Evolutionary conservation across 352 stramenopile genomes (phyloP).

Genomic region (Globisporangium middletonii): DNA sequence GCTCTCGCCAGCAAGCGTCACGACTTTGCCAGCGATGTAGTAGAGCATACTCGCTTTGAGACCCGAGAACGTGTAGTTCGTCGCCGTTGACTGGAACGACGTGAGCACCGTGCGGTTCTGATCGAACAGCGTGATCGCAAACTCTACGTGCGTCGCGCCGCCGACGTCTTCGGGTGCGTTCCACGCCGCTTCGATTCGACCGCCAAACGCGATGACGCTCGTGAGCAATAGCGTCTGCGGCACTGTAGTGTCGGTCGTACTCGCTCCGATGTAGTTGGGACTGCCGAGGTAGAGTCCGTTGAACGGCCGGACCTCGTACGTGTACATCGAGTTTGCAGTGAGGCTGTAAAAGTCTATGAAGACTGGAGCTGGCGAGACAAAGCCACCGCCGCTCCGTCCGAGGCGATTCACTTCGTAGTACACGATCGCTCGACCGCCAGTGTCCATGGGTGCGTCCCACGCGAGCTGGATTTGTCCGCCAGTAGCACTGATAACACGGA

Average conservation of each 20-base stretch:
- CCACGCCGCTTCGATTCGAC: constrained; percentile 40
- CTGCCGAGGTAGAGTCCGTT: constrained; percentile 31
- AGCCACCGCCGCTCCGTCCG: constrained; percentile 8
- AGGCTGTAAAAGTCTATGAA: constrained; percentile 33
- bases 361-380: constrained; percentile 6
- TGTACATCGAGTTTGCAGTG: constrained; percentile 21
- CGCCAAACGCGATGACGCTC: constrained; percentile 25
- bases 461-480: constrained; percentile 29
- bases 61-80: constrained; percentile 11
- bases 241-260: constrained; percentile 20
- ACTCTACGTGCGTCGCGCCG: constrained; percentile 26
- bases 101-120: neutral
- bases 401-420: constrained; percentile 35
- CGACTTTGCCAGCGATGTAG: constrained; percentile 13
- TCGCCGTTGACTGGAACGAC: constrained; percentile 1
- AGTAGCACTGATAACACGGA: constrained; percentile 2
- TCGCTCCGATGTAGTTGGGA: neutral
- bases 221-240: constrained; percentile 21
- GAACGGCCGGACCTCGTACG: constrained; percentile 36
- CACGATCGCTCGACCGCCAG: constrained; percentile 31
- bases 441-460: constrained; percentile 41
- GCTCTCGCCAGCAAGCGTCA: constrained; percentile 22
- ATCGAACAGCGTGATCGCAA: constrained; percentile 8
- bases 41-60: constrained; percentile 23
- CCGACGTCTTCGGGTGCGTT: constrained; percentile 29